A percentile compares a stretch with the other conserved stretches of the same genome.
These are phyloP conservation scores for Trichoderma harzianum DNA, from an alignment of 2,329 filamentous ascomycete species.

Conservation along the genomic window DNA sequence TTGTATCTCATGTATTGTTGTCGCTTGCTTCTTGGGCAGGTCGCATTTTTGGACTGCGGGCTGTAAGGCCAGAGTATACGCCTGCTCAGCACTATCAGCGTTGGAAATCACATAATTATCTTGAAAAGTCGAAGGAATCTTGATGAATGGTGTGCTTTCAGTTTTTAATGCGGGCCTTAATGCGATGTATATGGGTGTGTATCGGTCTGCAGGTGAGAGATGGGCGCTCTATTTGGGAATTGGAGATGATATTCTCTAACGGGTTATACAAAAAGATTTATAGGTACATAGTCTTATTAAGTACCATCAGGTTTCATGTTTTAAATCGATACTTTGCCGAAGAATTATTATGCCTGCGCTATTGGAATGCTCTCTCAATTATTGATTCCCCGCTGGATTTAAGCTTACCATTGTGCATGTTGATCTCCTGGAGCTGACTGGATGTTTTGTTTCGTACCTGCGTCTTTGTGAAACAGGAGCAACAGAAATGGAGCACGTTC, in stretches of 20 bases:
- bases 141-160: background rate
- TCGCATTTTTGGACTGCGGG: constrained; percentile 12
- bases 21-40: constrained; percentile 16
- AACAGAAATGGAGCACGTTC: background rate
- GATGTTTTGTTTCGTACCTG: background rate
- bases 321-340: background rate
- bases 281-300: background rate
- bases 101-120: background rate
- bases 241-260: background rate
- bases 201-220: background rate
- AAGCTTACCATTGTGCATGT: background rate
- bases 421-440: background rate
- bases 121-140: background rate
- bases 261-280: background rate
- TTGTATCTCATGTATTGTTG: constrained; percentile 18
- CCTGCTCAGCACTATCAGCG: constrained; percentile 6
- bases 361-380: background rate
- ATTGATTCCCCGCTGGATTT: background rate
- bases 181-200: background rate
- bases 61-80: constrained; percentile 18
- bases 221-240: background rate
- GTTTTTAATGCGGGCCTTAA: background rate
- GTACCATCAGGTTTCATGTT: background rate
- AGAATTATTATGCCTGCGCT: background rate
- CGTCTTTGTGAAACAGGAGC: background rate